Evolutionary conservation across 2,329 filamentous ascomycete species (phyloP).

Genomic region (Neofusicoccum ribis): DNA sequence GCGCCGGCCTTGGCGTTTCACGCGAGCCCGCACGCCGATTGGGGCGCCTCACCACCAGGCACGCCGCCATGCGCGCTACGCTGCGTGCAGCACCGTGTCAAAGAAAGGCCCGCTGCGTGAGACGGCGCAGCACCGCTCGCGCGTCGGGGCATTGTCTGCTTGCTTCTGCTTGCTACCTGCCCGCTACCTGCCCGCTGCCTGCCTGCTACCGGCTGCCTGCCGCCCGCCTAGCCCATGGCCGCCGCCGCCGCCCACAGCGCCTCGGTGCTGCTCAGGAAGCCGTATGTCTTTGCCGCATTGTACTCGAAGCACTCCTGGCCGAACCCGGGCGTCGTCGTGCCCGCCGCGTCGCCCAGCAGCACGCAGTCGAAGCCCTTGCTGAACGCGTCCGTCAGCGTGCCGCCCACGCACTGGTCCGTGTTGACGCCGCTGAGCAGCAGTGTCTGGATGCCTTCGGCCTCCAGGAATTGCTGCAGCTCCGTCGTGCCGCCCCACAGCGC

Average conservation of each 20-base stretch:
- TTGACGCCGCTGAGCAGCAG: conserved; percentile 45
- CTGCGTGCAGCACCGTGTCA: no score
- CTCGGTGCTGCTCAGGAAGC: conserved; percentile 40
- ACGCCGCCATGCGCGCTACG: not conserved
- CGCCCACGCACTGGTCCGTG: conserved; percentile 46
- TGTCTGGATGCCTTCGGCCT: conserved; percentile 41
- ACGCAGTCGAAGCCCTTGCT: conserved; percentile 46
- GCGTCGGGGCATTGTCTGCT: not conserved
- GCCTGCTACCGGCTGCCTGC: not conserved
- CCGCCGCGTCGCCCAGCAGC: conserved; percentile 43
- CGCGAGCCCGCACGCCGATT: not conserved
- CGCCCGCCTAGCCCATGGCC: conserved; percentile 13
- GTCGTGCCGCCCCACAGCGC: conserved; percentile 41
- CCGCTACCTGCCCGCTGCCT: not conserved
- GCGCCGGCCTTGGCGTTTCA: conserved; percentile 5
- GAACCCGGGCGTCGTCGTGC: conserved; percentile 40
- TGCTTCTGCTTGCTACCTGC: not conserved
- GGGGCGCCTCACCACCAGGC: not conserved
- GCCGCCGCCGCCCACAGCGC: conserved; percentile 31
- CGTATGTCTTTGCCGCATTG: conserved; percentile 43
- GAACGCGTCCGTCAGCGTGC: conserved; percentile 44
- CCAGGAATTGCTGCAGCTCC: conserved; percentile 38
- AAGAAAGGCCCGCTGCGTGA: not conserved
- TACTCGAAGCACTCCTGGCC: conserved; percentile 43
- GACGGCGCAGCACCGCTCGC: not conserved